Evolutionary conservation across 2,329 filamentous ascomycete species (phyloP).

Genomic region (Zasmidium cellare): DNA sequence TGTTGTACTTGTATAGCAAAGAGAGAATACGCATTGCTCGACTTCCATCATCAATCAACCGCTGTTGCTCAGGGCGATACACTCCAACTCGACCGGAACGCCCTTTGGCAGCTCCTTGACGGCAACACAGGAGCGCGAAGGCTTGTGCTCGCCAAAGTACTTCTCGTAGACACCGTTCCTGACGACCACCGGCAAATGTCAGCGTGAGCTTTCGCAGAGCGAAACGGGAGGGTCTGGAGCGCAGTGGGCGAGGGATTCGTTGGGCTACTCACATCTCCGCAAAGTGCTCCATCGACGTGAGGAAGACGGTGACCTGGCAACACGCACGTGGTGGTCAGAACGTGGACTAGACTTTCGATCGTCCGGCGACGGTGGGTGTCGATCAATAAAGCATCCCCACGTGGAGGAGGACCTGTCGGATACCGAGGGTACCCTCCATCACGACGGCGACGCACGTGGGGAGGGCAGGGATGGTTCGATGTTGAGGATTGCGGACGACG

Average conservation of each 20-base stretch:
- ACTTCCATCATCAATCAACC: slow-evolving; percentile 3
- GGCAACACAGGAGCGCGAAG: slow-evolving; percentile 84
- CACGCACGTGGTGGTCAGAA: not conserved
- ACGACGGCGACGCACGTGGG: not conserved
- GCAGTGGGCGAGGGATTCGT: not conserved
- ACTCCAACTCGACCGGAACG: slow-evolving; percentile 88
- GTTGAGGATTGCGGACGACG: not conserved
- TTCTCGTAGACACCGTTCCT: slow-evolving; percentile 79
- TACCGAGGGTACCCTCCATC: not conserved
- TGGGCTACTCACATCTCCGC: slow-evolving; percentile 57
- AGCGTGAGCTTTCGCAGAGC: not conserved
- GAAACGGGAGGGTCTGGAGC: not conserved
- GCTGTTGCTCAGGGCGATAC: slow-evolving; percentile 60
- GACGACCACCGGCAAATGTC: not conserved
- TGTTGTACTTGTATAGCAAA: slow-evolving; percentile 1
- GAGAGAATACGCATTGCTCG: not conserved
- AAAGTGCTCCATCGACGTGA: slow-evolving; percentile 89
- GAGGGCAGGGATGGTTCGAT: not conserved
- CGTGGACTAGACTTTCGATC: not conserved
- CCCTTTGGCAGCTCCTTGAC: slow-evolving; percentile 86
- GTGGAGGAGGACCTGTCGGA: not conserved
- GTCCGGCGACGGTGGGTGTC: not conserved
- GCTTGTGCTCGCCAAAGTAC: slow-evolving; percentile 74
- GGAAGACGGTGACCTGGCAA: slow-evolving; percentile 64
- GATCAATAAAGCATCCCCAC: not conserved